Conservation (phyloP, 768 basidiomycete species). For the Pluteus cervinus region DNA sequence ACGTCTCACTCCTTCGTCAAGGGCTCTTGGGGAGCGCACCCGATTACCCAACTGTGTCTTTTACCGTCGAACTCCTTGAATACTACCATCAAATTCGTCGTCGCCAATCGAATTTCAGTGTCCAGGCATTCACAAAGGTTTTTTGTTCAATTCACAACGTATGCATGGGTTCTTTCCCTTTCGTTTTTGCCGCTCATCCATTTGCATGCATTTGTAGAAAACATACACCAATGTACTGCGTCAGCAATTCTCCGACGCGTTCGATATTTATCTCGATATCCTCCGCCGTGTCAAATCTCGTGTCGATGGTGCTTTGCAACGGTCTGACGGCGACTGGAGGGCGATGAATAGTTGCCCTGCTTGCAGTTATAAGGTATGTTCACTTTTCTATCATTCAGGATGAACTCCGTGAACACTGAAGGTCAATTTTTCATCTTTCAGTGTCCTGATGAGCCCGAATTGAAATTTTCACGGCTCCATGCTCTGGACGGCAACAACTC, state of each 20-base stretch:
- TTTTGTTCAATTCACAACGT: conserved; percentile 18
- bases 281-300: conserved; percentile 10
- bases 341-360: conserved; percentile 27
- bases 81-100: conserved; percentile 8
- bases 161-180: conserved; percentile 3
- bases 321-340: conserved; percentile 23
- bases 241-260: conserved; percentile 21
- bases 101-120: conserved; percentile 15
- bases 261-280: conserved; percentile 29
- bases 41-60: conserved; percentile 3
- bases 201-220: conserved; percentile 11
- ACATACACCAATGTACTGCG: conserved; percentile 17
- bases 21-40: conserved; percentile 11
- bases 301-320: conserved; percentile 18
- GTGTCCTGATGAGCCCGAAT: conserved; percentile 20
- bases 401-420: too few relatives aligned
- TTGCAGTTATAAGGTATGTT: conserved; percentile 30
- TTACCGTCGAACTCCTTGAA: conserved; percentile 8
- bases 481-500: conserved; percentile 30
- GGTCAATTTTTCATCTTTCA: too few relatives aligned
- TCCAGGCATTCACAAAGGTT: conserved; percentile 18
- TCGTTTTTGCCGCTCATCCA: neutral
- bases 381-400: too few relatives aligned
- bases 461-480: conserved; percentile 16
- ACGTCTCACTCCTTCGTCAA: conserved; percentile 3